These are phyloP conservation scores for Fusarium tricinctum DNA, from an alignment of 2,329 filamentous ascomycete species.

Conservation along the genomic window DNA sequence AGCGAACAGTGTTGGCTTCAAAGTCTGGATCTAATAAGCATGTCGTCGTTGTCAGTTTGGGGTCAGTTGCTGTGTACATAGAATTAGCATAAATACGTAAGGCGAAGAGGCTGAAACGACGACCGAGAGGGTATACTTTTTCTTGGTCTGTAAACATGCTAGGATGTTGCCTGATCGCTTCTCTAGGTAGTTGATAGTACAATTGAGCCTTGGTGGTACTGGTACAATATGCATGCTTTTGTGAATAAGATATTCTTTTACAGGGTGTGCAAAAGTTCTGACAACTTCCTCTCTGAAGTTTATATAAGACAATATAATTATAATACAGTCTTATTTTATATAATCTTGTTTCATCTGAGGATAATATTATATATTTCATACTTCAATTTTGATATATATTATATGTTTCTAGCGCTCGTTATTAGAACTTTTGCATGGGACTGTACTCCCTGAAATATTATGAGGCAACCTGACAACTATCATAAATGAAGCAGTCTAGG, in stretches of 20 bases:
- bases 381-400: no score
- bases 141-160: slow-evolving; percentile 24
- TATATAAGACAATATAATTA: no score
- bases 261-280: no score
- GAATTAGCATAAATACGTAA: slow-evolving; percentile 31
- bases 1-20: slow-evolving; percentile 19
- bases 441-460: neutral
- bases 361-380: no score
- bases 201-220: slow-evolving; percentile 26
- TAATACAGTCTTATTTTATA: no score
- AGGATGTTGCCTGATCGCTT: slow-evolving; percentile 18
- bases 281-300: no score
- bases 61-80: slow-evolving; percentile 44
- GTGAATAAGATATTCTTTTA: neutral
- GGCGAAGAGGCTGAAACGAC: slow-evolving; percentile 14
- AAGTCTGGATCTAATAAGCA: slow-evolving; percentile 46
- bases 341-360: no score
- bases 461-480: neutral
- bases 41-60: slow-evolving; percentile 41
- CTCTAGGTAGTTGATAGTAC: slow-evolving; percentile 29
- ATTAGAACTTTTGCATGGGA: no score
- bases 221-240: neutral
- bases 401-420: no score
- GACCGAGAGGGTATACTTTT: slow-evolving; percentile 43
- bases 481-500: neutral